These are phyloP conservation scores for Collybia mongolica DNA, from an alignment of 768 basidiomycete species.

Conservation along the genomic window DNA sequence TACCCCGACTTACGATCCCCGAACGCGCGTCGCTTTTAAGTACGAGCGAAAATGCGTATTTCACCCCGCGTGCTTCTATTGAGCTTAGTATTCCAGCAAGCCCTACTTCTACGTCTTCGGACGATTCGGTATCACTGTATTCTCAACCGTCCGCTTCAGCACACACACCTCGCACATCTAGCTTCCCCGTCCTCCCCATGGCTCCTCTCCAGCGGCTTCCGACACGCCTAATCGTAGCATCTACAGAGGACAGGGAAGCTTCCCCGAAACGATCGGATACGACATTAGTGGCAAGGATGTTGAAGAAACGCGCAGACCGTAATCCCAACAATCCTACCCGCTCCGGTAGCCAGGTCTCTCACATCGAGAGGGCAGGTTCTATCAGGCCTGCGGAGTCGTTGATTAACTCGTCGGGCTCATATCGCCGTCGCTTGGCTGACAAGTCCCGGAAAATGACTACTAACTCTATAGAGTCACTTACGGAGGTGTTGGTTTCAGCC, in stretches of 20 bases:
- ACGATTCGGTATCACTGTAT: constrained; percentile 11
- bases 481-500: background rate
- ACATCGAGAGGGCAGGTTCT: constrained; percentile 14
- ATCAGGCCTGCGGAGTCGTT: constrained; percentile 2
- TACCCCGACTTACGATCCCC: background rate
- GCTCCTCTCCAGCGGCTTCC: background rate
- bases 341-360: constrained; percentile 3
- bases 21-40: background rate
- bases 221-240: background rate
- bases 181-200: background rate
- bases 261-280: constrained; percentile 3
- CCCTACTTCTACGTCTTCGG: constrained; percentile 1
- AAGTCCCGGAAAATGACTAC: background rate
- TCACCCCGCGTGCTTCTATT: background rate
- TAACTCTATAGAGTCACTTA: background rate
- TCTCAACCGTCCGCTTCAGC: constrained; percentile 12
- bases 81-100: background rate
- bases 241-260: background rate
- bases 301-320: constrained; percentile 14
- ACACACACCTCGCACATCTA: background rate
- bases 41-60: too few species aligned
- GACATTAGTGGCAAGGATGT: constrained; percentile 5
- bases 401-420: background rate
- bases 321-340: constrained; percentile 7
- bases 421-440: background rate